Base-by-base conservation (phyloP, 169 alveolate genomes). In the Eimeria mitis region DNA sequence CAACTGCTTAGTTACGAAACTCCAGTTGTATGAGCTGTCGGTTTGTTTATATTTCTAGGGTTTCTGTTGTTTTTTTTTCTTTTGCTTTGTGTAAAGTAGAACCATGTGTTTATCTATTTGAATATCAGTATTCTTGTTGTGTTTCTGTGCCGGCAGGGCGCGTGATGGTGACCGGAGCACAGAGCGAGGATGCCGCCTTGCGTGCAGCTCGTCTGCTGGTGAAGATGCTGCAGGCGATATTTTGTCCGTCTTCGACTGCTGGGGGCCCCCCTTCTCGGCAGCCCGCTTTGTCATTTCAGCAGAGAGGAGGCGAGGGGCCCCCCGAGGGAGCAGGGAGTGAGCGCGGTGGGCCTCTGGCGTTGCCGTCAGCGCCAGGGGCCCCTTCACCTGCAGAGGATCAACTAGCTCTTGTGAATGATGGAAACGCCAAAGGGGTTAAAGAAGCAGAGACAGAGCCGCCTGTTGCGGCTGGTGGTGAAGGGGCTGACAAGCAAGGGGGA, bases 161-260 rank as follows among this genome's bases (percentile, higher is more conserved):
- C 19, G 76, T 90, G 63, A 90, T 90, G 83, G 54, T 90, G 42
- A 90, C 96, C 13, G 96, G 96, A 6, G 95, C 96, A 9, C 73
- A 87, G 65, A 83, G 95, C 76, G 96, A 95, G 25, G 81, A 40
- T 23, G 96, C 89, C 23, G 95, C 91, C 8, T 71, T 63, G 49
- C 95, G 95, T 3, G 96, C 95, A 16, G 96, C 95, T 59, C 84
- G 94, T 5, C 79, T 95, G 73, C n/a, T 87, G 54, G 95, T 94
- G 54, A 63, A 42, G 31, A 75, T 95, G 75, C 83, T 95, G 76
- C 91, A 90, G 44, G 79, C 78, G 47, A 44, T 71, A 16, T 44
- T 63, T 25, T 25, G 68, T 56, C 61, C 85, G 7, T 44, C 91
- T 28, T 25, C 87, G 13, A 8, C 79, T 70, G 6, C 40, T 70